Evolutionary conservation across 1,284 basidiomycete genomes (phyloP), one percentile per base, ranked within the genome.

Genomic region (Pyrrhoderma noxium): DNA sequence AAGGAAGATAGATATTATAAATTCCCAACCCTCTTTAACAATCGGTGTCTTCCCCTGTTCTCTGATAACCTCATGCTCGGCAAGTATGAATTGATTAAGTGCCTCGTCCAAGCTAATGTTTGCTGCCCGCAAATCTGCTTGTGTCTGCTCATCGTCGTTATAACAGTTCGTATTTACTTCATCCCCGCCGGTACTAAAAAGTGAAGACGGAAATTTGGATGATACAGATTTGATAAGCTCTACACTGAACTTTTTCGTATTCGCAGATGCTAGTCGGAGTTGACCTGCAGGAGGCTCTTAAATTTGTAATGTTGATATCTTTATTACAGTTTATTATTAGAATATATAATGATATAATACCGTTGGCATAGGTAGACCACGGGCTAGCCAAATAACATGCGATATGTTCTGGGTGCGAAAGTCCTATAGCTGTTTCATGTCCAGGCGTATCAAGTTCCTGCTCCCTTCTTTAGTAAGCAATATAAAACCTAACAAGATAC

Each of bases 181-280:
- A 59, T 78, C 77, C 0, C 76, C 76, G 2, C 77, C 77, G 0
- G 73, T 70, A 19, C 66, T 67, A 51, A 79, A 66, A 52, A 73
- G 70, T 11, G 56, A 54, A 8, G 67, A 59, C 0, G 60, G 59
- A 16, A 62, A 60, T 13, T 60, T 56, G 1, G 47, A 39, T 2
- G 52, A 51, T 3, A 67, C 58, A 2, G 58, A 51, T 1, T 49
- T 45, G 49, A 73, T 66, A 25, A 76, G 55, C 8, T 60, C 58
- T 18, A 49, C 41, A 3, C 64, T 61, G 49, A 70, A 70, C 1
- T 62, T 57, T 38, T 62, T 54, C 1, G 65, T 67, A 14, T 57
- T 45, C 31, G 61, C 56, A 38, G 65, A 58, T n/a, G 70, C 67
- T 53, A 73, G 67, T 2, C 68, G 65, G 8, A 77, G 64, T 58